Base-by-base conservation (phyloP, 768 basidiomycete species). In the Lentinula lateritia region DNA sequence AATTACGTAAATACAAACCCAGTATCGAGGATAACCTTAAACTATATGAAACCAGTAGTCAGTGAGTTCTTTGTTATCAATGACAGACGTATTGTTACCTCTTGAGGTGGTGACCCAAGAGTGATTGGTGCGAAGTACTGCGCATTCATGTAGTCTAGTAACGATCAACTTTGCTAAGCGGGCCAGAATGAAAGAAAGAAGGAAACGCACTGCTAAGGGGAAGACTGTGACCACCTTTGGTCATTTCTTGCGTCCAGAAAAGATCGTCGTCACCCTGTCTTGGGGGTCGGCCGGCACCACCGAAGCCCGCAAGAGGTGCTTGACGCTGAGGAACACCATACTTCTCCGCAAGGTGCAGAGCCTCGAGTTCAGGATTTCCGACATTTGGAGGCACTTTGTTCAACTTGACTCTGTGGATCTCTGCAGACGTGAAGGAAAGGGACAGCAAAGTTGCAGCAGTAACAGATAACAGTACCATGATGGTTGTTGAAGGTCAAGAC, bases 21-120 rank as follows among this genome's bases (percentile, higher is more conserved):
- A 50, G 96, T 97, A 72, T 98, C 95, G 61, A 98, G 85, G 62
- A 97, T 86, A 69, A 97, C 95, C 76, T 96, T 95, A 83, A 95
- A 96, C 84, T 89, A 66, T 35, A 61, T 50, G 18, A 6, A 58
- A 61, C 36, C 18, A 60, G 55, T 39, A 61, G 41, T 58, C 62
- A 15, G n/a, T 53, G 20, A n/a, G 45, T 50, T 16, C 6, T 41
- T 15, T 39, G 58, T 6, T 28, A 28, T 48, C 46, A 28, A 2
- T 3, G 12, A 7, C 0, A 48, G 7, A 20, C 8, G 1, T 48
- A 45, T 48, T 12, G 5, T 48, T 72, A 90, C 89, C 3, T 69
- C 76, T 74, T 98, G 96, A 39, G 93, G 83, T 20, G 96, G 96
- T 0, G 79, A 82, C 15, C 96, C 96, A 59, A 98, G 72, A 1